Conservation (phyloP, 169 alveolate species). For the Cryptosporidium andersoni region DNA sequence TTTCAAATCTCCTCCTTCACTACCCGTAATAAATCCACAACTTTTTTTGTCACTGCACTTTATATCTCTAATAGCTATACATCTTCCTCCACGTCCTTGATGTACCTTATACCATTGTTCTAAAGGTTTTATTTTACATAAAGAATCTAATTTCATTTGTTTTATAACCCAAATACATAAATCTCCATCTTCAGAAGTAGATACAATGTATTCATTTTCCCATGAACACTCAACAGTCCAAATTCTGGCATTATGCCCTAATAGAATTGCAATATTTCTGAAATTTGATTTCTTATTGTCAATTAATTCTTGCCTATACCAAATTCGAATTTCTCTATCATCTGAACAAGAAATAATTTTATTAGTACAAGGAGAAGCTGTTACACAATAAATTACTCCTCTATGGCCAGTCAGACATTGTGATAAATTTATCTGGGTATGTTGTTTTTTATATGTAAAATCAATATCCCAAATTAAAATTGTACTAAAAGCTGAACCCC, state of each 20-base stretch:
- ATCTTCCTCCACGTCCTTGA: slow-evolving; percentile 66
- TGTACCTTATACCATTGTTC: slow-evolving; percentile 16
- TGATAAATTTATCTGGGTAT: not conserved
- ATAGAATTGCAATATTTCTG: not conserved
- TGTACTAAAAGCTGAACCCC: slow-evolving; percentile 54
- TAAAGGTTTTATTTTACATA: not conserved
- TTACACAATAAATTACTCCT: slow-evolving; percentile 47
- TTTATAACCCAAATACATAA: slow-evolving; percentile 30
- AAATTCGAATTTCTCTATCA: slow-evolving; percentile 56
- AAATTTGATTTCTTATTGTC: not conserved
- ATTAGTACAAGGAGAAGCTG: not conserved
- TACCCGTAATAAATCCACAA: slow-evolving; percentile 26
- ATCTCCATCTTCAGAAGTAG: slow-evolving; percentile 54
- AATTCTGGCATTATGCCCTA: slow-evolving; percentile 42
- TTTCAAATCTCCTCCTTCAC: slow-evolving; percentile 65
- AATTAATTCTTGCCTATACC: slow-evolving; percentile 1
- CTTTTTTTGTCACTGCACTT: too few species aligned
- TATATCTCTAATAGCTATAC: not conserved
- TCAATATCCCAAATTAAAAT: slow-evolving; percentile 11
- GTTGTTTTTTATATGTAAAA: not conserved
- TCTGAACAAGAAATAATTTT: slow-evolving; percentile 50
- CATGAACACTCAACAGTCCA: slow-evolving; percentile 59
- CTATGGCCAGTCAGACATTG: slow-evolving; percentile 39
- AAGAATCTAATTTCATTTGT: not conserved
- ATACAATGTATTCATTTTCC: slow-evolving; percentile 31